These are phyloP conservation scores for Geotrichum carabidarum DNA, from an alignment of 1,139 yeast species.

Conservation along the genomic window DNA sequence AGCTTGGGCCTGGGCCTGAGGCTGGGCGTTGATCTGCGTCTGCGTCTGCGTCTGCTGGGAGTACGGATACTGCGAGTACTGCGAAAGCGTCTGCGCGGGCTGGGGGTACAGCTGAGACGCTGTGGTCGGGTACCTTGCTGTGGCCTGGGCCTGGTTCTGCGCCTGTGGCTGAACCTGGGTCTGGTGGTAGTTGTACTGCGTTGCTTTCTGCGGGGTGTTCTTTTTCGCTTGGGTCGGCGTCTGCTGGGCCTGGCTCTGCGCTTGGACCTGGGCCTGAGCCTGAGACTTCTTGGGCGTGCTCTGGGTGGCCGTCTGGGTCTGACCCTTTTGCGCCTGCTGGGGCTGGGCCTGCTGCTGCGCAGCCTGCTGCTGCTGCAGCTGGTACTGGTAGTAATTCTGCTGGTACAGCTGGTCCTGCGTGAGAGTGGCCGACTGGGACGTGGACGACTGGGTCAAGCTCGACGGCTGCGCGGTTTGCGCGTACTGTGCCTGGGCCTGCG, in stretches of 20 bases:
- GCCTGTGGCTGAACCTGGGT: not conserved
- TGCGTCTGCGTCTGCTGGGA: constrained; percentile 3
- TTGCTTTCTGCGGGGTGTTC: not conserved
- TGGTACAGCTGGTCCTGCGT: constrained; percentile 1
- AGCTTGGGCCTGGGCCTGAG: not conserved
- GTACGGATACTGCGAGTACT: constrained; percentile 2
- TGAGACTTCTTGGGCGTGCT: not conserved
- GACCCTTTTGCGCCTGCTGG: not conserved
- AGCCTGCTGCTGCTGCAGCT: constrained; percentile 3
- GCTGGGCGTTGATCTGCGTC: constrained; percentile 2
- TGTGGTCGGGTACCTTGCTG: constrained; percentile 2
- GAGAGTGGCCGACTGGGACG: not conserved
- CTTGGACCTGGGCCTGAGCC: not conserved
- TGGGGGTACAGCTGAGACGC: constrained; percentile 5
- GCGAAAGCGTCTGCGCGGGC: constrained; percentile 6
- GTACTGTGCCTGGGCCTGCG: not conserved
- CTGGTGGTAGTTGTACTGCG: not conserved
- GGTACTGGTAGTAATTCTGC: constrained; percentile 7
- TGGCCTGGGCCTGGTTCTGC: constrained; percentile 4
- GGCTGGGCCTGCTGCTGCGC: not conserved
- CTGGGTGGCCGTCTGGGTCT: not conserved
- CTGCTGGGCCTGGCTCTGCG: not conserved
- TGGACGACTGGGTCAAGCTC: not conserved
- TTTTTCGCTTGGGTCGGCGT: not conserved
- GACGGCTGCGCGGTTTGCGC: not conserved